These are phyloP conservation scores for Colletotrichum musae DNA, from an alignment of 2,329 filamentous ascomycete species.

Conservation along the genomic window DNA sequence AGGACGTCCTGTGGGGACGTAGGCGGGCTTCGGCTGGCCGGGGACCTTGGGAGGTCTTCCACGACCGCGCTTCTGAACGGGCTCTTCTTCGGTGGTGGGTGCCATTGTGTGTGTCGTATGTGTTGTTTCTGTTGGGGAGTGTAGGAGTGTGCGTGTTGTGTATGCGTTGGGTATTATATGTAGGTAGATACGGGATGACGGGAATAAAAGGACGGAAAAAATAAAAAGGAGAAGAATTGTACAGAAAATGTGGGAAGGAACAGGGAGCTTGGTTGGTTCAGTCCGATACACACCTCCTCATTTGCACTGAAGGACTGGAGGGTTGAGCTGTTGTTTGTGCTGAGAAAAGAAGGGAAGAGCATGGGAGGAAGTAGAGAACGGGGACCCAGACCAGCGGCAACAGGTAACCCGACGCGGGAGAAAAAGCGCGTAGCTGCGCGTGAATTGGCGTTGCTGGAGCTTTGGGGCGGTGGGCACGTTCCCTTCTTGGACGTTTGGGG, in stretches of 20 bases:
- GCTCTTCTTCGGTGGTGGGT: slow-evolving; percentile 36
- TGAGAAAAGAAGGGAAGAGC: slow-evolving; percentile 1
- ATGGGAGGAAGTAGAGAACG: neutral
- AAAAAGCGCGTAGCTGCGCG: slow-evolving; percentile 22
- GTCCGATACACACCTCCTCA: neutral
- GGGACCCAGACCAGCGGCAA: neutral
- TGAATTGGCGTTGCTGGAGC: slow-evolving; percentile 14
- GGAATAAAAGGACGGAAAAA: slow-evolving; percentile 13
- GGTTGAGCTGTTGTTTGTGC: neutral
- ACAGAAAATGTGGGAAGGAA: neutral
- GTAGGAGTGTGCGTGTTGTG: neutral
- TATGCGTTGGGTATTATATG: neutral
- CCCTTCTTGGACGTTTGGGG: neutral
- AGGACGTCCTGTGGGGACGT: slow-evolving; percentile 59
- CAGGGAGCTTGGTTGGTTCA: neutral
- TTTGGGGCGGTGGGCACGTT: neutral
- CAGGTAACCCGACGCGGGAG: slow-evolving; percentile 7
- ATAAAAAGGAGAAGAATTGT: neutral
- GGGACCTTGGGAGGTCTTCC: slow-evolving; percentile 58
- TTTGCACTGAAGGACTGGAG: neutral
- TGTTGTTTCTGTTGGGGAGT: neutral
- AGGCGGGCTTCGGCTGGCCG: slow-evolving; percentile 52
- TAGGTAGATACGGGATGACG: neutral
- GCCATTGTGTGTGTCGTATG: slow-evolving; percentile 34
- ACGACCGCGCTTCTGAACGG: slow-evolving; percentile 52